A percentile compares a stretch with the other conserved stretches of the same genome.
Evolutionary conservation across 179 eudicot genomes (phyloP).

Genomic region (Spinacia oleracea): DNA sequence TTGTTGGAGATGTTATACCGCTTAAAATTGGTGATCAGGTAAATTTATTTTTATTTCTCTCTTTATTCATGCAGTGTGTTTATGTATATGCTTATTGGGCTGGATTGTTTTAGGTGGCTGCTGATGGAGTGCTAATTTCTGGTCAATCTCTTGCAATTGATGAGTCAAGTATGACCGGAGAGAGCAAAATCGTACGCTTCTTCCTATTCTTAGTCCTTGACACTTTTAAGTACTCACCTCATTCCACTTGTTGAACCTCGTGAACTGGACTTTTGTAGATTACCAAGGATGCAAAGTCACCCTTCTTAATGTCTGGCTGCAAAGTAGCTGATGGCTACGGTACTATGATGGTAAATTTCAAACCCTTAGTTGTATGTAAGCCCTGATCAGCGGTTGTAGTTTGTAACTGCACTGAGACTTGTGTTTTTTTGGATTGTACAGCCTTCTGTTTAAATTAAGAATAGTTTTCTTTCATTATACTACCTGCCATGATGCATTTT

Average conservation of each 20-base stretch:
- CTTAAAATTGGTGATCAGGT: slow-evolving; percentile 98
- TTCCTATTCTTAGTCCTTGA: not conserved
- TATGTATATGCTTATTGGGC: slow-evolving; percentile 13
- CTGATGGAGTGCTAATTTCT: slow-evolving; percentile 80
- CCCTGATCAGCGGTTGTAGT: not conserved
- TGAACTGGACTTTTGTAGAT: slow-evolving; percentile 38
- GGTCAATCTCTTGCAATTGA: slow-evolving; percentile 89
- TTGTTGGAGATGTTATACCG: slow-evolving; percentile 89
- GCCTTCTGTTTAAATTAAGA: not conserved
- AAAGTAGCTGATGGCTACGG: slow-evolving; percentile 96
- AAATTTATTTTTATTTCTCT: slow-evolving; percentile 9
- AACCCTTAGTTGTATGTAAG: not conserved
- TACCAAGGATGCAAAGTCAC: slow-evolving; percentile 50
- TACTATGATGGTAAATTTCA: slow-evolving; percentile 71
- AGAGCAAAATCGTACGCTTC: slow-evolving; percentile 82
- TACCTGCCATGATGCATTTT: not conserved
- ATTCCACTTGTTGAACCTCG: not conserved
- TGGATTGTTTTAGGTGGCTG: slow-evolving; percentile 61
- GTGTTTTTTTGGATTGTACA: not conserved
- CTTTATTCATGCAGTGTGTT: not conserved
- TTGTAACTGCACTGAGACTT: not conserved
- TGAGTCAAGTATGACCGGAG: slow-evolving; percentile 99
- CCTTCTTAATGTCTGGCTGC: slow-evolving; percentile 93
- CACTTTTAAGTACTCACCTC: not conserved
- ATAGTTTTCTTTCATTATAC: not conserved